Percentiles rank a stretch among this genome's conserved stretches.
These are phyloP conservation scores for Cryomyces minteri DNA, from an alignment of 495 filamentous ascomycete species.

Conservation along the genomic window DNA sequence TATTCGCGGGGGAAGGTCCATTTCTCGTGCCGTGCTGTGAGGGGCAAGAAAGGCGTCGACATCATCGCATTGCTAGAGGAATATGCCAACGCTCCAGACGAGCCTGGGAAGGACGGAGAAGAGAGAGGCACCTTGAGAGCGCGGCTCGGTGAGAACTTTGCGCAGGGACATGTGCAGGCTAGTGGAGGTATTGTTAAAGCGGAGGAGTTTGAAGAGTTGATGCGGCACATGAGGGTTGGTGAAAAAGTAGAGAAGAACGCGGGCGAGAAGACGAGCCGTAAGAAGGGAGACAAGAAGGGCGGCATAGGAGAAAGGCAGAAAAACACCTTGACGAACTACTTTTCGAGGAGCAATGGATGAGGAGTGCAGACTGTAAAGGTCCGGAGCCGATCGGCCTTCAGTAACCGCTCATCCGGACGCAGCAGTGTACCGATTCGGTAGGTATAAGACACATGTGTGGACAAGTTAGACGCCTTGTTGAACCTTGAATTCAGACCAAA, in stretches of 20 bases:
- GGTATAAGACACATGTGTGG: too few relatives aligned
- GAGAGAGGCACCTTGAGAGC: conserved; percentile 22
- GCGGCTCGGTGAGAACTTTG: conserved; percentile 34
- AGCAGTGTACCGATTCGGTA: too few relatives aligned
- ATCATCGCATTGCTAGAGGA: conserved; percentile 32
- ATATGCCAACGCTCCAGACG: conserved; percentile 16
- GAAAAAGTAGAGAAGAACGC: conserved; percentile 22
- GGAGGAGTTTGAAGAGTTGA: conserved; percentile 37
- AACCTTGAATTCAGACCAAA: too few relatives aligned
- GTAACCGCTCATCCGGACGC: too few relatives aligned
- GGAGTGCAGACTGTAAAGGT: too few relatives aligned
- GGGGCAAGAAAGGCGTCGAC: conserved; percentile 29
- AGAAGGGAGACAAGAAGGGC: conserved; percentile 11
- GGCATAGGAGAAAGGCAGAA: conserved; percentile 17
- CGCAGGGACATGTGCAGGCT: conserved; percentile 38
- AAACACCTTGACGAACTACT: conserved; percentile 31
- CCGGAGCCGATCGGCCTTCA: too few relatives aligned
- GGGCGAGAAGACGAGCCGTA: conserved; percentile 16
- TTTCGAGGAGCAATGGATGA: conserved; percentile 11
- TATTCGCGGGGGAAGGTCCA: conserved; percentile 33
- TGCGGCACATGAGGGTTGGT: conserved; percentile 31
- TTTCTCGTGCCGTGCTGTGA: conserved; percentile 38
- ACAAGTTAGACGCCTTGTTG: too few relatives aligned
- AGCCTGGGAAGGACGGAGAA: neutral
- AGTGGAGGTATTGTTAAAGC: conserved; percentile 34